Evolutionary conservation across 768 basidiomycete genomes (phyloP), one percentile per base, ranked within the genome.

Genomic region (Phaeotremella fagi): DNA sequence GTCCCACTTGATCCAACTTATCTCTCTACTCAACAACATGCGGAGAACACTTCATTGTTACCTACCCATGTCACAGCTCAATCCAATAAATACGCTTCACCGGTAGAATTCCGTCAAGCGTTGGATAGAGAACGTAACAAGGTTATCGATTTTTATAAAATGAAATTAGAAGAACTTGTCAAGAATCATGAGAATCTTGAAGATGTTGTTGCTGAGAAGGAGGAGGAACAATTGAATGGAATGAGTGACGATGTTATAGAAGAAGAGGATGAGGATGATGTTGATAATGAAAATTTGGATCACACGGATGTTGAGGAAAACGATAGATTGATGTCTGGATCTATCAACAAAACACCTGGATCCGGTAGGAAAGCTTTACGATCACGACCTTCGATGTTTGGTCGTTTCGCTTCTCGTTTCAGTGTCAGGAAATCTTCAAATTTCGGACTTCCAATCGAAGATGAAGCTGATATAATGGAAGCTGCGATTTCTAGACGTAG

Each of bases 51-150:
- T 0, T 74, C 72, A 1, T 63, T 76, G 6, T 60, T 76, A 4
- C 71, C 57, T 9, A 45, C 47, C 16, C 59, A 63, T 38, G 41
- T 60, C n/a, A 14, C 38, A 9, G 12, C 38, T 7, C 7, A 11
- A 6, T 23, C 29, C 4, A 52, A 53, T 24, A 64, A 64, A 48
- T 64, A 31, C 26, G 70, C 66, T 15, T 47, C 57, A 1, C 64
- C 73, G 80, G 66, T 61, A 51, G 63, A 71, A 16, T 98, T 98
- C 72, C 71, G 80, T 7, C 83, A 85, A 0, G 78, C 90, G 0
- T 79, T 95, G 26, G 86, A 95, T 72, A 78, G 80, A 56, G 91
- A 99, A 66, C 78, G 92, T 26, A 78, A 79, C 66, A 95, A 91
- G 80, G 84, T 97, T 16, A 75, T 78, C 20, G 48, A 76, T 0